A percentile compares a stretch with the other conserved stretches of the same genome.
Conservation (phyloP, 805 yeast genomes). For the Yarrowia alimentaria region DNA sequence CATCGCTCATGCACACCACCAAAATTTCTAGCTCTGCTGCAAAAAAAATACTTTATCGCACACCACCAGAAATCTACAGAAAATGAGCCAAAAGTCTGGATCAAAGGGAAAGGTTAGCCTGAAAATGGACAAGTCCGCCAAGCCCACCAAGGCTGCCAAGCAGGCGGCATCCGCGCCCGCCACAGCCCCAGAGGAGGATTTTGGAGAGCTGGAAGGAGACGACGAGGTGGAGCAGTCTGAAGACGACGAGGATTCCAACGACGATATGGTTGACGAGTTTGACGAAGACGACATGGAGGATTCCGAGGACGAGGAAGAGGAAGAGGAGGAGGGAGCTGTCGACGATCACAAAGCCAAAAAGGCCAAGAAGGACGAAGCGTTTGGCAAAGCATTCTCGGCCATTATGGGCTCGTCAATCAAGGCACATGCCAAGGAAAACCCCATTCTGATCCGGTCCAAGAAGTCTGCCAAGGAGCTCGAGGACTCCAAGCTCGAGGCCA, state of each 20-base stretch:
- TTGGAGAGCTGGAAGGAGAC: constrained; percentile 22
- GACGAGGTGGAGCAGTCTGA: constrained; percentile 20
- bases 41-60: neutral
- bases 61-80: neutral
- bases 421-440: constrained; percentile 85
- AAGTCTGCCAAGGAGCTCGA: constrained; percentile 72
- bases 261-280: constrained; percentile 15
- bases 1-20: constrained; percentile 12
- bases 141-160: neutral
- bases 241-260: constrained; percentile 14
- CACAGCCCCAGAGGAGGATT: constrained; percentile 30
- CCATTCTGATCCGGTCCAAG: constrained; percentile 81
- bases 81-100: constrained; percentile 5
- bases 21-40: constrained; percentile 4
- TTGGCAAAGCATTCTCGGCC: constrained; percentile 80
- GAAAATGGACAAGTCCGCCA: neutral
- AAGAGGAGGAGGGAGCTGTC: constrained; percentile 27
- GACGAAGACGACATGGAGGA: constrained; percentile 1
- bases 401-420: constrained; percentile 81
- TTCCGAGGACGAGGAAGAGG: constrained; percentile 10
- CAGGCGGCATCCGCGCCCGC: neutral
- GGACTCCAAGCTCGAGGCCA: constrained; percentile 74
- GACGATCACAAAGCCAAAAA: constrained; percentile 45
- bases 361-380: constrained; percentile 66
- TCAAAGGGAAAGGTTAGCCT: constrained; percentile 21